Base-by-base conservation (phyloP, 352 stramenopile genomes). In the Phytophthora tubulina region DNA sequence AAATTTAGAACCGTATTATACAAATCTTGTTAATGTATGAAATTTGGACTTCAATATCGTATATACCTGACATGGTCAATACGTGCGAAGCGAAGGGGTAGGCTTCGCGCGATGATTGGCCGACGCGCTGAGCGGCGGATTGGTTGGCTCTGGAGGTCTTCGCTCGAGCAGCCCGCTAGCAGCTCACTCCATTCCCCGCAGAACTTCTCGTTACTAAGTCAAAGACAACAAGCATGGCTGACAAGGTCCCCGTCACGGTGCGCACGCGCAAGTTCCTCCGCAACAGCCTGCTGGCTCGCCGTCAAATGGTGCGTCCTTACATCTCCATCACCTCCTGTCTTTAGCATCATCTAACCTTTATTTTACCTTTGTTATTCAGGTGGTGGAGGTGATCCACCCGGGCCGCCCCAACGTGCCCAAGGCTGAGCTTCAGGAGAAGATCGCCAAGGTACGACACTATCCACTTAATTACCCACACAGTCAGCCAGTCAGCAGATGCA, bases 241-340 rank as follows among this genome's bases (percentile, higher is more conserved):
- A 96, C 78, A 95, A 96, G 82, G 83, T 89, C 79, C 90, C 96
- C 77, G 97, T 99, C 78, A 98, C 98, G 67, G 97, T 99, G 74
- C 97, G 98, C 84, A 99, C 97, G 75, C 96, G 97, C 83, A 99
- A 99, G 92, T 99, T 99, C 88, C 95, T 99, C 75, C 89, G 94
- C 79, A 99, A 99, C 92, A 92, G 94, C 57, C 95, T 99, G 70
- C 88, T 99, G 66, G 86, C 94, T 69, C 89, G 98, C 80, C 97
- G 96, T 80, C 97, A 99, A 95, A 98, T 99, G 86, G 91, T 99
- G 94, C 79, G 78, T 72, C 32, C 41, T 21, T n/a, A n/a, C 50
- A 27, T 31, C 56, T 11, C 45, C 21, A 44, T 32, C 31, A 48
- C 31, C 44, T 44, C 30, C 30, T n/a, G n/a, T 13, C 15, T 38